Percentiles rank a stretch among this genome's conserved stretches.
phyloP scores from a whole-genome alignment of 2,329 filamentous ascomycete genomes.

The Lasiodiplodia citricola region DNA sequence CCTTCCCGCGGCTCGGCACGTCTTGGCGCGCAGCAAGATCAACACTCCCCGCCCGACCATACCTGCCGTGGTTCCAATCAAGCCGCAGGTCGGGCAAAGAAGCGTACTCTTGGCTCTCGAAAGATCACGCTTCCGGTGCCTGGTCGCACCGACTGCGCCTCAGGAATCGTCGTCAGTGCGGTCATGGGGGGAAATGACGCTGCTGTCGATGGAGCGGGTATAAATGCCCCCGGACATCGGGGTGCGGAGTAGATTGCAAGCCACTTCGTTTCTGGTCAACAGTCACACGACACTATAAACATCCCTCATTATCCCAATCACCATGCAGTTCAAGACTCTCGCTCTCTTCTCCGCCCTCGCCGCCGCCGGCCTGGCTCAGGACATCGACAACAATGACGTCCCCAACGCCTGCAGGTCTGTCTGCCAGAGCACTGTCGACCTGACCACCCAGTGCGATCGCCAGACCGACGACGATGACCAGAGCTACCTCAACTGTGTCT shows the following conservation, averaged over 20 bases:
- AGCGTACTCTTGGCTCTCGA: slow-evolving; percentile 12
- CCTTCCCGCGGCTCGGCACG: slow-evolving; percentile 18
- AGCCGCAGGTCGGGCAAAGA: not conserved
- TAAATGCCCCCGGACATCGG: not conserved
- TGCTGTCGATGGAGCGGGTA: not conserved
- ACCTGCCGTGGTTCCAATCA: slow-evolving; percentile 23
- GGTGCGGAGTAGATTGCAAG: slow-evolving; percentile 1
- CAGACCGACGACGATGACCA: slow-evolving; percentile 34
- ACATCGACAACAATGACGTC: slow-evolving; percentile 40
- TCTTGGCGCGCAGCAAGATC: slow-evolving; percentile 9
- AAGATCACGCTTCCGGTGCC: slow-evolving; percentile 3
- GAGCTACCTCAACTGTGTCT: slow-evolving; percentile 38
- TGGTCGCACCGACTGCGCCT: slow-evolving; percentile 14
- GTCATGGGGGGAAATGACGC: slow-evolving; percentile 11
- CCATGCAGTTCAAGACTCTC: slow-evolving; percentile 12
- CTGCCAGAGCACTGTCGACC: slow-evolving; percentile 35
- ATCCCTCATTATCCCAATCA: not conserved
- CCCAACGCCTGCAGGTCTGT: slow-evolving; percentile 37
- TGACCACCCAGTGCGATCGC: slow-evolving; percentile 36
- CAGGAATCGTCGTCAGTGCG: slow-evolving; percentile 23
- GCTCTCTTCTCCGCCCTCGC: slow-evolving; percentile 15
- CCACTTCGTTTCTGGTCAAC: not conserved
- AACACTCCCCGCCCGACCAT: not conserved
- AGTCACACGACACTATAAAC: not conserved
- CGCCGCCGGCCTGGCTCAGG: slow-evolving; percentile 20